Evolutionary conservation across 495 filamentous ascomycete species (phyloP), one percentile per base, ranked within the genome.

Genomic region (Podospora sp.): DNA sequence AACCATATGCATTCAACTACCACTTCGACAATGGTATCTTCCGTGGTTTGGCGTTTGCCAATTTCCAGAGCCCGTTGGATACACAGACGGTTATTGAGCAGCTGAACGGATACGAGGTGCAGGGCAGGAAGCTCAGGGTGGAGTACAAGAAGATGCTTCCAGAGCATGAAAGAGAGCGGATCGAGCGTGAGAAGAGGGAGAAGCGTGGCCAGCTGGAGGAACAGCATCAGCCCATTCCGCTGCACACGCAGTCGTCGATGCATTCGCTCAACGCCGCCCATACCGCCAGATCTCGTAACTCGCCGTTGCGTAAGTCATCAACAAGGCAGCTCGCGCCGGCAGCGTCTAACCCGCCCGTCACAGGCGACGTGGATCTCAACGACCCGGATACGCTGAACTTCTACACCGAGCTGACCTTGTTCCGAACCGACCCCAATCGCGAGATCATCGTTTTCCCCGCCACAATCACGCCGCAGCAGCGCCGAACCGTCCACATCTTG

Each of bases 81-180:
- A 99, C 95, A 0, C 90, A 90, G 14, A 84, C 87, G 27, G 95
- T 98, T 36, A 99, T 99, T 71, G 89, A 95, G 24, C 80, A 89
- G 56, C 86, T 99, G 78, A 98, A 99, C 74, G 93, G 96, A 68
- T 91, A 97, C 77, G 95, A 98, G 73, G 86, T 99, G 18, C 92
- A 97, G 75, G 95, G 95, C 21, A 84, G 95, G 52, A 97, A 97
- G 78, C 81, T 99, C 72, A 85, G 95, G 46, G 95, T 99, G 14
- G 95, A 99, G 76, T 99, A 98, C 79, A 99, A 99, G 84, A 99
- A 98, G 83, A 99, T 99, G 95, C 86, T 99, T 22, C 95, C 95
- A 12, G 83, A 93, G 57, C 91, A 93, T 62, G 95, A 99, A 76
- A 88, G 95, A 60, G 95, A 99, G 76, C 88, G 96, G 22, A 99